Evolutionary conservation across 768 basidiomycete species (phyloP).

Genomic region (Suillus americanus): DNA sequence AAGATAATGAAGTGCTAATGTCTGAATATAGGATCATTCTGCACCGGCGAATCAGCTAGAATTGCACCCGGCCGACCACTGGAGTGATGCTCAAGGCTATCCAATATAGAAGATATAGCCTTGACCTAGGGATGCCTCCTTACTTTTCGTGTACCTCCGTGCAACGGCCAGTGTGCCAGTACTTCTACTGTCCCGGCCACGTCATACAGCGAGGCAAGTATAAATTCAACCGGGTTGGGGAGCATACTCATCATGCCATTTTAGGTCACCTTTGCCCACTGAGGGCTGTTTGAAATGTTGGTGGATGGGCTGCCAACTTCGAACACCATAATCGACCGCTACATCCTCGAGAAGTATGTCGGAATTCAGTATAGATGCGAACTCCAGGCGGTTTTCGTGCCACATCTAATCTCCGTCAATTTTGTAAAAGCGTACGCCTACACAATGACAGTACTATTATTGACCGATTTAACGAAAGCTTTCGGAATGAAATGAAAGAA

Average conservation of each 20-base stretch:
- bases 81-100: not conserved
- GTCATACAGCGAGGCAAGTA: not conserved
- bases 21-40: not conserved
- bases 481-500: too few species aligned
- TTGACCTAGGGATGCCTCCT: not conserved
- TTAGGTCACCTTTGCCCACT: not conserved
- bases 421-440: not conserved
- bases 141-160: not conserved
- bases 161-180: not conserved
- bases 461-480: too few species aligned
- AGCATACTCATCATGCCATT: not conserved
- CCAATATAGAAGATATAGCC: not conserved
- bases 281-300: not conserved
- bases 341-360: not conserved
- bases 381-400: not conserved
- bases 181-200: not conserved
- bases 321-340: not conserved
- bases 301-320: not conserved
- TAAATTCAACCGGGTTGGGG: not conserved
- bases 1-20: not conserved
- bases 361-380: not conserved
- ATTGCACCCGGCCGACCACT: not conserved
- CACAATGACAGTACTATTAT: too few species aligned
- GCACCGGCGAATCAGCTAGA: not conserved
- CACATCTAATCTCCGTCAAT: not conserved